Percentiles rank a stretch among this genome's conserved stretches.
These are phyloP conservation scores for Citrus sinensis DNA, from an alignment of 345 rosid species.

Conservation along the genomic window DVS_A1.0 CM039166.1:20754001-20754500, in stretches of 20 bases:
- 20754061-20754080: slow-evolving; percentile 23
- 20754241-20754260: background rate
- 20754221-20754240: background rate
- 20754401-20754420: background rate
- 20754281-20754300: background rate
- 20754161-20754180: background rate
- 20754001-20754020: background rate
- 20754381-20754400: background rate
- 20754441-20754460: background rate
- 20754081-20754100: background rate
- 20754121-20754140: background rate
- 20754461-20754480: background rate
- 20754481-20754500: background rate
- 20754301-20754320: background rate
- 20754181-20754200: background rate
- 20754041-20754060: slow-evolving; percentile 3
- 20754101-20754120: background rate
- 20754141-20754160: background rate
- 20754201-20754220: background rate
- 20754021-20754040: slow-evolving; percentile 16
- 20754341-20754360: too few species aligned
- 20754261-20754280: background rate
- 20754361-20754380: background rate
- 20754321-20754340: too few species aligned
- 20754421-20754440: background rate